These are phyloP conservation scores for Closterium sp. DNA, from an alignment of 139 green algal genomes.

Conservation along the genomic window DNA sequence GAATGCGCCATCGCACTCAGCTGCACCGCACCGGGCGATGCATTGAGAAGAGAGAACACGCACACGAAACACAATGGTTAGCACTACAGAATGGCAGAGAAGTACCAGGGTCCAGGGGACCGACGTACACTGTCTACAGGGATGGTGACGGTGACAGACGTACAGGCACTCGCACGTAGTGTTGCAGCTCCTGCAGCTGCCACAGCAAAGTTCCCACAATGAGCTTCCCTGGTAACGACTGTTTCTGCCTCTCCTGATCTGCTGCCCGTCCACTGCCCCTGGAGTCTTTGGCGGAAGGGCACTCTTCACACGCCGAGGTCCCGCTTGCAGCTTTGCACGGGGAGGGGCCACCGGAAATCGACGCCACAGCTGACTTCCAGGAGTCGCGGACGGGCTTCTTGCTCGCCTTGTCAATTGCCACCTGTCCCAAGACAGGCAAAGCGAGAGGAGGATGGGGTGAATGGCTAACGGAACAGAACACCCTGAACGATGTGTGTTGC, in stretches of 20 bases:
- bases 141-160: neutral
- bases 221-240: neutral
- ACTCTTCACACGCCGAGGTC: neutral
- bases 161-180: neutral
- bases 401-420: neutral
- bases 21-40: neutral
- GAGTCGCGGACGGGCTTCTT: neutral
- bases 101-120: too few relatives aligned
- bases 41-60: neutral
- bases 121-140: too few relatives aligned
- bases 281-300: neutral
- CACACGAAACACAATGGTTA: neutral
- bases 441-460: too few relatives aligned
- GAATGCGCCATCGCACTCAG: neutral
- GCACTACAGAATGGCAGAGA: too few relatives aligned
- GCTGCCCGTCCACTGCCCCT: neutral
- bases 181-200: neutral
- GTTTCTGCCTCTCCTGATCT: neutral
- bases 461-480: too few relatives aligned
- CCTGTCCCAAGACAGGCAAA: too few relatives aligned
- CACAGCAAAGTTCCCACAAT: neutral
- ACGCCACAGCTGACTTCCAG: neutral
- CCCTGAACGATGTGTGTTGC: too few relatives aligned
- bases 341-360: neutral
- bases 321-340: neutral